Evolutionary conservation across 106 monocot genomes (phyloP), one percentile per base, ranked within the genome.

Genomic region (Apostasia ramifera): DNA sequence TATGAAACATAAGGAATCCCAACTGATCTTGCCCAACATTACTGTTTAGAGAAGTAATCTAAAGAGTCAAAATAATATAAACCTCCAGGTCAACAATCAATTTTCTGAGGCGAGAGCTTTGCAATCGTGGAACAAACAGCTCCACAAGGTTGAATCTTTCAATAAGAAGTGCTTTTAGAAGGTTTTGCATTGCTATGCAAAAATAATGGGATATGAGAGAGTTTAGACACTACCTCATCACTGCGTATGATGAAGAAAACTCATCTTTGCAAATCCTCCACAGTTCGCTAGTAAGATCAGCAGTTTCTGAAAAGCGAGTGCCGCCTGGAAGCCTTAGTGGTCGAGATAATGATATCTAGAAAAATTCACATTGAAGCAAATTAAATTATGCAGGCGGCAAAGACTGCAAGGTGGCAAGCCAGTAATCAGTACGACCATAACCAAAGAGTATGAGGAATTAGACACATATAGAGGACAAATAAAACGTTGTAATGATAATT

Each of bases 211-310:
- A 37, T 46, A 54, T 38, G 4, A 55, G 7, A 1, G 14, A 14
- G 1, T 8, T 44, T 55, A 47, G 2, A 66, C 46, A 71, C 10
- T 67, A 98, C 97, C 97, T 83, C 97, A 98, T 98, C 40, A 77
- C 79, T 50, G 84, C 79, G 87, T 79, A 90, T 43, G 87, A 87
- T 54, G 97, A 87, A 70, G 87, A 8, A 77, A 85, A 12, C 66
- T 92, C 97, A 83, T 98, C 90, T 68, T 98, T 98, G 66, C 87
- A 81, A 70, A 98, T 85, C 60, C 92, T 81, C 97, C 97, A 98
- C 11, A 84, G 71, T 82, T 81, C 82, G 38, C 53, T 68, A 49
- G 41, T 39, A 40, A 98, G 79, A 63, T 74, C 47, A 46, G n/a
- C 65, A 66, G 64, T 73, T 66, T 79, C 78, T 65, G 56, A 70